Conservation (phyloP, 495 filamentous ascomycete species). For the Ascodesmis nigricans region DNA sequence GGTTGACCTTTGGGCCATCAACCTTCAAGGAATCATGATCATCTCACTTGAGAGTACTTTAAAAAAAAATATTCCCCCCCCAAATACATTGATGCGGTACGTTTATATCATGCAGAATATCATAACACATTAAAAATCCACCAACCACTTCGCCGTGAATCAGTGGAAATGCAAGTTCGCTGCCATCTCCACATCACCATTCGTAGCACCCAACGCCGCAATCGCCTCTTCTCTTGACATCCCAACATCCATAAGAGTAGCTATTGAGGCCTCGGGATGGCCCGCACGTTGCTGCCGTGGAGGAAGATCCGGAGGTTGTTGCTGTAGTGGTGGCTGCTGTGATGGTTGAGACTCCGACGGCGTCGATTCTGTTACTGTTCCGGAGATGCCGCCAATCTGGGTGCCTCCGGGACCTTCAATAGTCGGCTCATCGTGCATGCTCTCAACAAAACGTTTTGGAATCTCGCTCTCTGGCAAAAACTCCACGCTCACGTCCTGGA, state of each 20-base stretch:
- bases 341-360: constrained; percentile 6
- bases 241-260: constrained; percentile 56
- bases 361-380: constrained; percentile 46
- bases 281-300: constrained; percentile 10
- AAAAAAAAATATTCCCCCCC: too few relatives aligned
- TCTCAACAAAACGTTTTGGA: constrained; percentile 48
- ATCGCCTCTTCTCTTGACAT: constrained; percentile 57
- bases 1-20: too few relatives aligned
- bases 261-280: constrained; percentile 38
- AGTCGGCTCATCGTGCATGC: constrained; percentile 58
- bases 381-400: constrained; percentile 63
- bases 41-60: too few relatives aligned
- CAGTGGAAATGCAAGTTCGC: constrained; percentile 52
- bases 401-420: constrained; percentile 68
- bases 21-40: too few relatives aligned
- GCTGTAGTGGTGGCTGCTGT: constrained; percentile 10
- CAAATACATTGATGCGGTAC: too few relatives aligned
- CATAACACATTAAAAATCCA: not conserved
- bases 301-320: too few relatives aligned
- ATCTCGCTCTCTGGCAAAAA: constrained; percentile 90
- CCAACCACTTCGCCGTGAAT: not conserved
- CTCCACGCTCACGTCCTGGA: constrained; percentile 65
- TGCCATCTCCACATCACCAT: constrained; percentile 68
- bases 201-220: constrained; percentile 56
- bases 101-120: too few relatives aligned